These are phyloP conservation scores for Rhynchosporium graminicola DNA, from an alignment of 2,329 filamentous ascomycete genomes.

Conservation along the genomic window DNA sequence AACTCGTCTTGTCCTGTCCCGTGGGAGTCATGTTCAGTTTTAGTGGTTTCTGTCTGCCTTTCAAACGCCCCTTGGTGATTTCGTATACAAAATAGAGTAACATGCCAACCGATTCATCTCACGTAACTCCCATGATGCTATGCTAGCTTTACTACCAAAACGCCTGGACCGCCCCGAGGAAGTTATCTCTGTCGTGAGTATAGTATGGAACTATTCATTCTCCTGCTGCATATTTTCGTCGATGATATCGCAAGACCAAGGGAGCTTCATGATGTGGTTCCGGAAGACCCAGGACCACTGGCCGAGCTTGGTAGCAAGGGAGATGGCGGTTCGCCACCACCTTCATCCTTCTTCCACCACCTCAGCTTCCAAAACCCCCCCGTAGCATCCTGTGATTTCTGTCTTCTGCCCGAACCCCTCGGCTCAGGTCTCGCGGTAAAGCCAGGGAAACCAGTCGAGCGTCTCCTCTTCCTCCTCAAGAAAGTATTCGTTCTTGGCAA, in stretches of 20 bases:
- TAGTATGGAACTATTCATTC: background rate
- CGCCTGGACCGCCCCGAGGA: background rate
- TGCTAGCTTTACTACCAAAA: slow-evolving; percentile 1
- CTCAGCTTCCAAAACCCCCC: slow-evolving; percentile 55
- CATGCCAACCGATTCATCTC: background rate
- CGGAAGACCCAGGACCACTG: slow-evolving; percentile 23
- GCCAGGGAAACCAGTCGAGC: slow-evolving; percentile 63
- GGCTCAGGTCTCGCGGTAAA: slow-evolving; percentile 52
- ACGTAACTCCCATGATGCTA: background rate
- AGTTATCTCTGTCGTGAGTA: background rate
- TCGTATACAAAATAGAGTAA: slow-evolving; percentile 14
- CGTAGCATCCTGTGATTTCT: slow-evolving; percentile 51
- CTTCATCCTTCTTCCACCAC: slow-evolving; percentile 50
- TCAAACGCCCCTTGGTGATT: too few relatives aligned
- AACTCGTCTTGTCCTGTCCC: too few relatives aligned
- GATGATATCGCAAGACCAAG: background rate
- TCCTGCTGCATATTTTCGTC: background rate
- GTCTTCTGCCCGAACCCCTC: slow-evolving; percentile 34
- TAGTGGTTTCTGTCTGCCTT: too few relatives aligned
- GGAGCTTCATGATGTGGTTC: slow-evolving; percentile 2
- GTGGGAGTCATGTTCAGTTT: too few relatives aligned
- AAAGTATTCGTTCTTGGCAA: slow-evolving; percentile 28
- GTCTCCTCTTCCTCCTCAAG: slow-evolving; percentile 49
- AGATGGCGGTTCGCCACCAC: slow-evolving; percentile 30
- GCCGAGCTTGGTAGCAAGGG: slow-evolving; percentile 16